These are phyloP conservation scores for Kwoniella botswanensis DNA, from an alignment of 768 basidiomycete species.

Conservation along the genomic window DNA sequence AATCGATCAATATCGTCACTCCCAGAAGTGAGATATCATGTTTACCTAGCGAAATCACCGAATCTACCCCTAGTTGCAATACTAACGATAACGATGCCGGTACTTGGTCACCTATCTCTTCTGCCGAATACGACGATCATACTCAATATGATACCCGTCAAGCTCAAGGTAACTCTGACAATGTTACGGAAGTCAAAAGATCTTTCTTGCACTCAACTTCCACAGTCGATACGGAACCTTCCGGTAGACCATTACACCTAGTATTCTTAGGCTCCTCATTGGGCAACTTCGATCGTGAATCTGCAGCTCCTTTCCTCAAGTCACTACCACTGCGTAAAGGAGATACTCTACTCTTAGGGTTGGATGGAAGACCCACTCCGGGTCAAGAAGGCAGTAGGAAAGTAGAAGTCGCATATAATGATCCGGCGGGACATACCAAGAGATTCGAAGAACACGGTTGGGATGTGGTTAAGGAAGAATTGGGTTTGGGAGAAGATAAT, in stretches of 20 bases:
- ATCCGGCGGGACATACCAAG: conserved; percentile 68
- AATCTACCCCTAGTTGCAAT: conserved; percentile 9
- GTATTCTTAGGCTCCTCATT: conserved; percentile 90
- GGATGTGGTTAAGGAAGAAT: conserved; percentile 67
- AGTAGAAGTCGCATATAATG: conserved; percentile 38
- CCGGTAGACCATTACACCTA: conserved; percentile 69
- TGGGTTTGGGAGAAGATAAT: conserved; percentile 62
- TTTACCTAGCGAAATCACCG: conserved; percentile 25
- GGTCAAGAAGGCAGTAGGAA: conserved; percentile 10
- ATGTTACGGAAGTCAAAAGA: not conserved
- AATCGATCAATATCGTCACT: conserved; percentile 26
- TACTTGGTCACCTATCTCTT: conserved; percentile 29
- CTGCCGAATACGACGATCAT: not conserved
- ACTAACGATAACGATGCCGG: conserved; percentile 13
- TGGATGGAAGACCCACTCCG: conserved; percentile 19
- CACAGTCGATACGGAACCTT: not conserved
- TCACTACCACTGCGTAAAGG: conserved; percentile 73
- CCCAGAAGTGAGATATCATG: conserved; percentile 16
- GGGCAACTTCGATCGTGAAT: conserved; percentile 81
- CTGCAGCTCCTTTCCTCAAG: conserved; percentile 73
- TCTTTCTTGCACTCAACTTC: not conserved
- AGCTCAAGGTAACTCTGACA: not conserved
- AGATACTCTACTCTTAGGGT: conserved; percentile 77
- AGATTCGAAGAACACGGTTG: conserved; percentile 88
- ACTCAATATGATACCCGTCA: not conserved